These are phyloP conservation scores for Sporothrix pseudoabietina DNA, from an alignment of 2,329 filamentous ascomycete genomes.

Conservation along the genomic window DNA sequence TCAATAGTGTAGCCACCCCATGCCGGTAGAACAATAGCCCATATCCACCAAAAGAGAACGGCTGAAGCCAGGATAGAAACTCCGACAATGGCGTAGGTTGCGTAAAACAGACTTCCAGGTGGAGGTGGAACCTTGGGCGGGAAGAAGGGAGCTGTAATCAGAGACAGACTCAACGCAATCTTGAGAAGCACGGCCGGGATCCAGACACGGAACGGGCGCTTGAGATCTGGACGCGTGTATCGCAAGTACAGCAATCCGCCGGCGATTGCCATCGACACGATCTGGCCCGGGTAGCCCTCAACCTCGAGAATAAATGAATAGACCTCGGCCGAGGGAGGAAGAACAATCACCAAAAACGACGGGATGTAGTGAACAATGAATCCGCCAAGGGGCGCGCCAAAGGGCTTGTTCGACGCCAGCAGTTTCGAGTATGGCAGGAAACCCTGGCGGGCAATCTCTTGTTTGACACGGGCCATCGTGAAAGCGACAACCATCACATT, in stretches of 20 bases:
- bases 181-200: constrained; percentile 59
- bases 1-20: constrained; percentile 63
- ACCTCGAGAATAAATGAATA: constrained; percentile 75
- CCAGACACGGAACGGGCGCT: constrained; percentile 68
- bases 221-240: constrained; percentile 59
- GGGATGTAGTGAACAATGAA: constrained; percentile 70
- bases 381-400: constrained; percentile 67
- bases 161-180: constrained; percentile 54
- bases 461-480: constrained; percentile 67
- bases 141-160: constrained; percentile 65
- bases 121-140: constrained; percentile 53
- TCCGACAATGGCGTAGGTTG: constrained; percentile 57
- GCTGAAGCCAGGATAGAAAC: constrained; percentile 43
- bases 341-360: constrained; percentile 64
- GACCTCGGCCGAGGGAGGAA: constrained; percentile 65
- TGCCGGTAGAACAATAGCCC: constrained; percentile 62
- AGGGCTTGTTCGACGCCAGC: constrained; percentile 66
- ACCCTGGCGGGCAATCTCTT: constrained; percentile 71
- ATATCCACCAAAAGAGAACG: constrained; percentile 67
- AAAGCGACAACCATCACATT: constrained; percentile 76
- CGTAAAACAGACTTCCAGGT: constrained; percentile 51
- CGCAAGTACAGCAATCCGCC: constrained; percentile 64
- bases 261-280: constrained; percentile 60
- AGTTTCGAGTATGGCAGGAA: constrained; percentile 65
- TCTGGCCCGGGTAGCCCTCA: constrained; percentile 66